Conservation (phyloP, 2,329 filamentous ascomycete genomes). For the Trichophyton mentagrophytes region DNA sequence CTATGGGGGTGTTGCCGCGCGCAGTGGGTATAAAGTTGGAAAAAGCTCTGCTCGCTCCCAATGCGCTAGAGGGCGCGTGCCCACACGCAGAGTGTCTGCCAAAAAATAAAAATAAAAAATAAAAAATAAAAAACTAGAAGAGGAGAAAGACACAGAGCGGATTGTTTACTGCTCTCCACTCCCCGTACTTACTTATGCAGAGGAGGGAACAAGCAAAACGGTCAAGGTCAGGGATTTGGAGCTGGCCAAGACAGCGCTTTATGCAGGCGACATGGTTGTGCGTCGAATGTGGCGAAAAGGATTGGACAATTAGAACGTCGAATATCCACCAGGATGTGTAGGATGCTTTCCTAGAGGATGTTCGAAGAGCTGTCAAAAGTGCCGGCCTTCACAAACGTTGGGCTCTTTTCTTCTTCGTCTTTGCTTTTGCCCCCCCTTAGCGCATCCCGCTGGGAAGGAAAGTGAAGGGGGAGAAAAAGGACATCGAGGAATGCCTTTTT, state of each 20-base stretch:
- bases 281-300: not conserved
- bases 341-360: conserved; percentile 2
- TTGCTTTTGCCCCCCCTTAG: not conserved
- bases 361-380: conserved; percentile 4
- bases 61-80: conserved; percentile 3
- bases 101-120: not conserved
- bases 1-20: not conserved
- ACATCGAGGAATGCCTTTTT: not conserved
- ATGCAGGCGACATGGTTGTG: not conserved
- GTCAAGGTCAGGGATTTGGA: not conserved
- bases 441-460: not conserved
- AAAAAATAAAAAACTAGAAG: not conserved
- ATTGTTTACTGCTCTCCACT: not conserved
- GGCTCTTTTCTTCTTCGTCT: not conserved
- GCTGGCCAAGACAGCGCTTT: not conserved
- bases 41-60: not conserved
- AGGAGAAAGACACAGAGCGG: not conserved
- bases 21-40: not conserved
- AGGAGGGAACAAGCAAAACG: not conserved
- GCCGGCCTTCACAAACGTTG: not conserved
- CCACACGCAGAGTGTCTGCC: not conserved
- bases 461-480: not conserved
- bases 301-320: not conserved
- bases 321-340: conserved; percentile 1
- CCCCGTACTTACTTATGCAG: no score